Base-by-base conservation (phyloP, 1,284 basidiomycete genomes). In the Hemileia vastatrix region DNA sequence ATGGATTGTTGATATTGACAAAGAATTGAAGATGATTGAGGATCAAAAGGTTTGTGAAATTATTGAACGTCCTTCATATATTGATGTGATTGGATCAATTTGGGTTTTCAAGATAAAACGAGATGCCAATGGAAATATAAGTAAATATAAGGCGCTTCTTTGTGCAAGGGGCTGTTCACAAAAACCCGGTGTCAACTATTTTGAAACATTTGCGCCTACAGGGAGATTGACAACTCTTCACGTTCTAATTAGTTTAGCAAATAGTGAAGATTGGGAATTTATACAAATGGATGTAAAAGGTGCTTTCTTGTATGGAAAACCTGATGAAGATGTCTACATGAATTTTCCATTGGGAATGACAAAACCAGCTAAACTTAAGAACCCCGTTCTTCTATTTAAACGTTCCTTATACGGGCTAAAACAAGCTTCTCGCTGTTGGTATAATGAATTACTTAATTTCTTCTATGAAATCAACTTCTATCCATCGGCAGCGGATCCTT, bases 91-190 rank as follows among this genome's bases (percentile, higher is more conserved):
- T n/a, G n/a, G n/a, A n/a, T n/a, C n/a, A n/a, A n/a, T n/a, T n/a
- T 80, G 77, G 77, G 74, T 77, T 4, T 79, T 76, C 64, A 68
- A 65, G 1, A 69, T 68, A 55, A 81, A 81, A 58, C 64, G 65
- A 13, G 71, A 80, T 24, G 68, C 68, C 2, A 31, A 72, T 5
- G 76, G 79, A 0, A 56, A 71, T 0, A 58, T 78, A 1, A 43
- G 65, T 9, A 63, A 67, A 13, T 71, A 72, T 62, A 81, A 81
- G 55, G 79, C 77, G 0, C 59, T 71, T 0, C 71, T 80, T 0
- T 77, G 80, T 0, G 80, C 77, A 0, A 71, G 76, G 45, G 80
- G 80, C 1, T 81, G 78, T 70, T 69, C 69, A 0, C 81, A 82
- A 66, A 63, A 70, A 0, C 69, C 70, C 3, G 77, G 79, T 0